Evolutionary conservation across 2,329 filamentous ascomycete genomes (phyloP), one percentile per base, ranked within the genome.

Genomic region (Tolypocladium ovalisporum): DNA sequence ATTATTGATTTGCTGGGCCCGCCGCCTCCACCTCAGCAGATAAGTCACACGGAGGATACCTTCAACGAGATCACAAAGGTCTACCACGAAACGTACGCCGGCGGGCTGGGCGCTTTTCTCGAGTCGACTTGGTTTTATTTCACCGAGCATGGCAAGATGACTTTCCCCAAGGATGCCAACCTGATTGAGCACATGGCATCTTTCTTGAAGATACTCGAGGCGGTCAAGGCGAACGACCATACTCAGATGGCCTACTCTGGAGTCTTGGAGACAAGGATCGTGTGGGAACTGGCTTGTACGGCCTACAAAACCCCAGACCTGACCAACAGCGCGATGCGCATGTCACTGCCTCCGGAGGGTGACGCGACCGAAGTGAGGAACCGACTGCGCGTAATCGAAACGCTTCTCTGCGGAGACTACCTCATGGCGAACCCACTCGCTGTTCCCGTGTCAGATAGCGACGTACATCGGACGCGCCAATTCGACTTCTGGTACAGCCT

Each of bases 401-500:
- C 84, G 6, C 77, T 97, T 37, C 74, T 96, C 35, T 88, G 86
- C 32, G 89, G 90, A 54, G 83, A 86, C 34, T 83, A 84, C 58
- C 71, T 94, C 57, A 65, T 73, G 1, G 67, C 65, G 34, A 90
- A 85, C 63, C 82, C 79, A 9, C 75, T 86, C 54, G 75, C 75
- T 6, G 70, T 73, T 29, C 80, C 73, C 70, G 74, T 79, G 24
- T 72, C 74, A 60, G 75, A 76, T 60, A 73, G 76, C 32, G 80
- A 83, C 61, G 76, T 79, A 59, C 75, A 83, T 57, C 77, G 79
- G 57, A 75, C 76, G 37, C 78, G 85, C 36, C 86, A 92, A 62
- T 76, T 89, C 56, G 84, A 89, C 59, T 96, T 96, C 72, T 97
- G 92, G 92, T 83, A 86, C 66, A 80, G 82, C 32, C 77, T 96